Base-by-base conservation (phyloP, 495 filamentous ascomycete genomes). In the Darksidea phi region DNA sequence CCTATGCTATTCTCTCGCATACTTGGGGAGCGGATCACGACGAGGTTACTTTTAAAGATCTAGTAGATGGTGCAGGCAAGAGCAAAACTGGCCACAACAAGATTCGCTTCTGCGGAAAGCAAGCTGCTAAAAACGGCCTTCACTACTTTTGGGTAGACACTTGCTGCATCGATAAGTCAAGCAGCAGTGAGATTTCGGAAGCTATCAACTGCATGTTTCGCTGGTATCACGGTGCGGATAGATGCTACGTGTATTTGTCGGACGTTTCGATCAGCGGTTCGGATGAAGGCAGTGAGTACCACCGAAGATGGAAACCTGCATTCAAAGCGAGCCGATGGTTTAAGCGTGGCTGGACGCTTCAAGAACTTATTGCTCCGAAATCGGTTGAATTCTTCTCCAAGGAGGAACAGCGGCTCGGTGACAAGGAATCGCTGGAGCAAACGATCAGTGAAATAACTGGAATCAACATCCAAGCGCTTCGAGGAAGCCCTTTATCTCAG, bases 191-290 rank as follows among this genome's bases (percentile, higher is more conserved):
- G 43, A 54, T 76, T 17, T 68, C 51, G 13, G 63, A 74, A 53
- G 67, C 74, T 13, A 75, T 78, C 61, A 77, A 77, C 45, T 75
- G 70, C 10, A 77, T 78, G 71, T 77, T 70, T 54, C 50, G 13
- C 1, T 48, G 41, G 8, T 63, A 63, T 42, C 1, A 13, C 3
- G 18, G 41, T 12, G 21, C 59, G 12, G 2, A 42, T 2, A 18
- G 37, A 1, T 63, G 59, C 55, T 63, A 59, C 43, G 55, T 32
- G 2, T 49, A 56, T 34, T 32, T 63, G 5, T 4, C 28, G 10
- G 28, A 32, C 10, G 28, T 32, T 10, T 4, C 28, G 4, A 10
- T 4, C 28, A 10, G 10, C 10, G 28, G 28, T 3, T 3, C 28
- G 28, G 38, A 21, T n/a, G 59, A 63, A 26, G 25, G 50, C 11